Evolutionary conservation across 2,329 filamentous ascomycete species (phyloP).

Genomic region (Orbilia quercus): DNA sequence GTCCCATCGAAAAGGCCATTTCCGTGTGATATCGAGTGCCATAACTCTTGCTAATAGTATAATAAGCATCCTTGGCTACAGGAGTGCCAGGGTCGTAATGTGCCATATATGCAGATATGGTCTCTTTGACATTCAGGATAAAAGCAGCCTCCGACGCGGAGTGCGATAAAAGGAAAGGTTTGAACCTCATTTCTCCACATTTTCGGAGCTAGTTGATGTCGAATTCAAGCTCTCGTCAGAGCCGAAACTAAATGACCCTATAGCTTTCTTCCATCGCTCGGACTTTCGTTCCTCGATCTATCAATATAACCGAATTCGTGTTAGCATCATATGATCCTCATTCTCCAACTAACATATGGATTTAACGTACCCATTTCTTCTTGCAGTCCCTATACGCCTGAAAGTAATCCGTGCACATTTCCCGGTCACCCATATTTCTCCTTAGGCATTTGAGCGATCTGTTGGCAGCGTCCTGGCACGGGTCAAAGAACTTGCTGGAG

Average conservation of each 20-base stretch:
- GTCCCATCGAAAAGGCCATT: too few relatives aligned
- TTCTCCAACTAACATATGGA: not conserved
- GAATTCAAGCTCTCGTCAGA: not conserved
- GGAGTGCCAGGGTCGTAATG: too few relatives aligned
- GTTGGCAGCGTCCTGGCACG: conserved; percentile 90
- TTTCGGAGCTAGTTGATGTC: not conserved
- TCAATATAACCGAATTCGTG: not conserved
- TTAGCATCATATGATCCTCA: not conserved
- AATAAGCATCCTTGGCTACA: too few relatives aligned
- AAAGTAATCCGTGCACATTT: conserved; percentile 96
- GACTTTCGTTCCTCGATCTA: conserved; percentile 52
- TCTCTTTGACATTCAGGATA: too few relatives aligned
- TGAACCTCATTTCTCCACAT: conserved; percentile 17
- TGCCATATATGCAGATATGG: too few relatives aligned
- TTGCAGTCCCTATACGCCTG: conserved; percentile 97
- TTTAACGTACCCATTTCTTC: conserved; percentile 81
- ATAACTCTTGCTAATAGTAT: too few relatives aligned
- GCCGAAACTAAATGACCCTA: conserved; percentile 25
- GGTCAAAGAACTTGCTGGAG: conserved; percentile 90
- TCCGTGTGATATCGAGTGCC: too few relatives aligned
- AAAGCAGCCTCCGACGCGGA: too few relatives aligned
- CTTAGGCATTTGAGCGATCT: conserved; percentile 87
- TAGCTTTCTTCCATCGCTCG: conserved; percentile 49
- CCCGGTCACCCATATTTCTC: conserved; percentile 84
- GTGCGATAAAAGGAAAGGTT: not conserved